Base-by-base conservation (phyloP, 352 stramenopile species). In the Lagenidium giganteum region DNA sequence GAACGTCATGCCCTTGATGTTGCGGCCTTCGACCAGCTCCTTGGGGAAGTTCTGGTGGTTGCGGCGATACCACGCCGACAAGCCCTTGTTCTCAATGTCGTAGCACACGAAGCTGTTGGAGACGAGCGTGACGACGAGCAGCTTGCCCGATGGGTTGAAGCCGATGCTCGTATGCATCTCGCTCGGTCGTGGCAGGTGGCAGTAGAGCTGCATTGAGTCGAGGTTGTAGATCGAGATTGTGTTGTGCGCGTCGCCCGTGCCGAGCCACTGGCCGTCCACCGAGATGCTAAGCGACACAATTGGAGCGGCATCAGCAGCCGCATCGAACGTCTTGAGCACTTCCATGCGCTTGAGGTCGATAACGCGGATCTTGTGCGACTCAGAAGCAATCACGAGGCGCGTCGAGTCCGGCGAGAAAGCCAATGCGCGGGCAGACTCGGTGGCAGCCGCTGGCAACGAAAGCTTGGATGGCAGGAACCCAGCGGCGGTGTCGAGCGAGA, bases 31-130 rank as follows among this genome's bases (percentile, higher is more conserved):
- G n/a, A 81, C 57, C 22, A 89, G 70, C 30, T 74, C 64, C 59
- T 89, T 87, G 5, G 79, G 74, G 47, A 89, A 84, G 6, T 67
- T 70, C 43, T 85, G 58, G 47, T 84, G 64, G 50, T 81, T 72
- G 32, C 71, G 31, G 31, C 73, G 72, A 61, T 88, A 86, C 76
- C 76, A 88, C 21, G 82, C 61, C 8, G 76, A 86, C 3, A 88
- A 47, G 0, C 72, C 72, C 50, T 89, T 89, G 41, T 77, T 80
- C 58, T 93, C 81, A 22, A 93, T 73, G 42, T 93, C 71, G 57
- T 90, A 93, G 54, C 71, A 87, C 43, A 89, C 71, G 38, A 93
- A 87, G 59, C 70, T 86, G 66, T 93, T 89, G 25, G 75, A 85
- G 16, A 87, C 75, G 17, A 89, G 69, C 34, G 81, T 88, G 18